phyloP scores from a whole-genome alignment of 768 basidiomycete species.

The Lactifluus rugatus region DNA sequence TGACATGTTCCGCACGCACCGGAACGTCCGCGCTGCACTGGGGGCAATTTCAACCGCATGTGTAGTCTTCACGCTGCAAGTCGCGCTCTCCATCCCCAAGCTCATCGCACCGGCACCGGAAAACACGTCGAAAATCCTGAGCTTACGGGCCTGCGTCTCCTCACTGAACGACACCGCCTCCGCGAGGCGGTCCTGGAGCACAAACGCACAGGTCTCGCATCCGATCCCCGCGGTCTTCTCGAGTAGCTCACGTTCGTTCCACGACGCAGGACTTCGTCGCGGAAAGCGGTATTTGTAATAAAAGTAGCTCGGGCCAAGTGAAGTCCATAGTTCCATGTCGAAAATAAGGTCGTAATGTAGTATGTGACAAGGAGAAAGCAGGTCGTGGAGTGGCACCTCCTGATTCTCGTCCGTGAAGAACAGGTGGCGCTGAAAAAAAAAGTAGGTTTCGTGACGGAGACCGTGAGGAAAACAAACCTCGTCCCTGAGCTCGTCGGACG shows the following conservation, averaged over 20 bases:
- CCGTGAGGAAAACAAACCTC: slow-evolving; percentile 36
- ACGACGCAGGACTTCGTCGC: slow-evolving; percentile 21
- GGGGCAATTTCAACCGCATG: slow-evolving; percentile 69
- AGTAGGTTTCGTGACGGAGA: background rate
- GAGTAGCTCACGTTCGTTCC: slow-evolving; percentile 31
- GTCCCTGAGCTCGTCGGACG: slow-evolving; percentile 36
- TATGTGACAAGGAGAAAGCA: slow-evolving; percentile 44
- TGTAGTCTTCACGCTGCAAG: slow-evolving; percentile 44
- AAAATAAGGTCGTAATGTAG: slow-evolving; percentile 29
- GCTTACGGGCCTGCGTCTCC: slow-evolving; percentile 20
- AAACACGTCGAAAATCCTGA: slow-evolving; percentile 36
- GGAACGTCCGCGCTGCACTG: slow-evolving; percentile 57
- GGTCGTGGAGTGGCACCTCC: slow-evolving; percentile 27
- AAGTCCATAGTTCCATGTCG: slow-evolving; percentile 13
- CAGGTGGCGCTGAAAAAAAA: slow-evolving; percentile 42
- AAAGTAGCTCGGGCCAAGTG: slow-evolving; percentile 38
- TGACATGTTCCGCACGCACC: slow-evolving; percentile 28
- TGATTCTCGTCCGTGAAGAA: slow-evolving; percentile 45
- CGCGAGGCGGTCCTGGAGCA: slow-evolving; percentile 19
- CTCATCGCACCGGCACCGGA: slow-evolving; percentile 51
- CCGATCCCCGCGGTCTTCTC: slow-evolving; percentile 31
- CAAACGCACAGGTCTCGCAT: slow-evolving; percentile 36
- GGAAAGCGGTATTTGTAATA: slow-evolving; percentile 47
- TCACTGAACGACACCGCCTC: slow-evolving; percentile 24
- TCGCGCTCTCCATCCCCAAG: slow-evolving; percentile 42